Base-by-base conservation (phyloP, 2,329 filamentous ascomycete genomes). In the Colletotrichum sp. region DNA sequence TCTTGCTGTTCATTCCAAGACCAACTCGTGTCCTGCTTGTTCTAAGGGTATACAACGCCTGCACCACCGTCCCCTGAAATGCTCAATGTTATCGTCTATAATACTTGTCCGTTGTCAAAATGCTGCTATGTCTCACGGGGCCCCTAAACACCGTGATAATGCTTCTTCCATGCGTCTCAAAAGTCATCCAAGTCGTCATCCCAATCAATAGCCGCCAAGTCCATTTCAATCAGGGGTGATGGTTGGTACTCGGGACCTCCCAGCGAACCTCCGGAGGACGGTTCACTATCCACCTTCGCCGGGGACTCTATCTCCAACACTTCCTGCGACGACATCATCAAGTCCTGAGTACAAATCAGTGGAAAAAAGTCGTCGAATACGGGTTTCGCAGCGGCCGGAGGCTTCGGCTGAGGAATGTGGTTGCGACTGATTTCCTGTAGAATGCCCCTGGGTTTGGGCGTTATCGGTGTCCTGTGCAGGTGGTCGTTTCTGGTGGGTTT, bases 321-420 rank as follows among this genome's bases (percentile, higher is more conserved):
- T 59, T 89, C 88, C 75, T 89, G 87, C 5, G 88, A 87, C 2
- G 88, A 89, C 11, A 89, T 79, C 2, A 85, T 75, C 1, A 89
- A 72, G 77, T 90, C 88, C 75, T 89, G 88, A 1, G 87, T 88
- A 3, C 84, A 87, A 49, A 88, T 81, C 68, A 86, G 84, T 0
- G 84, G 80, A 15, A 86, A 69, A 4, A 74, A 61, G 19, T 76
- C 65, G 29, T 69, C 65, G 9, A 69, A 52, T 4, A 22, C 2
- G 16, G 65, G 25, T 36, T 73, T 74, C 3, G 49, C 30, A 15
- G 57, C 19, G 8, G 13, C 62, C 7, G 36, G 7, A 7, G 27
- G 27, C 12, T 64, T 64, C 15, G 27, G 39, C 34, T 29, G 12
- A 11, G 73, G 27, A 22, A 5, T 8, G 25, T n/a, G 27, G 49